A percentile compares a stretch with the other conserved stretches of the same genome.
These are phyloP conservation scores for Dipodascopsis uninucleata DNA, from an alignment of 805 yeast genomes.

Conservation along the genomic window DNA sequence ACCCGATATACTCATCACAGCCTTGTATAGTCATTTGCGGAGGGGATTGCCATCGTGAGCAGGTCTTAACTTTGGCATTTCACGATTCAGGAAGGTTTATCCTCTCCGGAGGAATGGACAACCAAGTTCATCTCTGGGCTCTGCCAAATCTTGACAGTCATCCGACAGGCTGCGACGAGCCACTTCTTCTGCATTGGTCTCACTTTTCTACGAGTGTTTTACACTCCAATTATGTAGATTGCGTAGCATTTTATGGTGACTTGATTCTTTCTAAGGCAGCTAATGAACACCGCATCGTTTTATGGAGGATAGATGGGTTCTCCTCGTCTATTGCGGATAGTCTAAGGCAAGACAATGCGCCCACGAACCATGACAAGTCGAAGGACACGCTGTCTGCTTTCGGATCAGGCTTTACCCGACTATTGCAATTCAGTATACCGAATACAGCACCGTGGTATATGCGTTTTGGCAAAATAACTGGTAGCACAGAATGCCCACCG, in stretches of 20 bases:
- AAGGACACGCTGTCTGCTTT: constrained; percentile 21
- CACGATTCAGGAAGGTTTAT: constrained; percentile 25
- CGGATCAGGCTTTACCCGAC: constrained; percentile 17
- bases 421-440: constrained; percentile 18
- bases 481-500: constrained; percentile 3
- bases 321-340: constrained; percentile 11
- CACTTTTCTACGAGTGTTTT: constrained; percentile 16
- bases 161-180: constrained; percentile 9
- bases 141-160: constrained; percentile 17
- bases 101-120: constrained; percentile 26
- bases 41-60: constrained; percentile 27
- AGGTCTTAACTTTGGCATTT: constrained; percentile 19
- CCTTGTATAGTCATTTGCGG: constrained; percentile 25
- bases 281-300: constrained; percentile 19
- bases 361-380: constrained; percentile 21
- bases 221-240: constrained; percentile 24
- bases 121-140: constrained; percentile 21
- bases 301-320: constrained; percentile 24
- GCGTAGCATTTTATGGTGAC: constrained; percentile 23
- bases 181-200: constrained; percentile 22
- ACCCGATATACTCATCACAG: constrained; percentile 5
- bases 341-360: constrained; percentile 19
- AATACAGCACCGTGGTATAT: constrained; percentile 25
- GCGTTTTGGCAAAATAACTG: constrained; percentile 19
- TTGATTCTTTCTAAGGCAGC: constrained; percentile 23